Base-by-base conservation (phyloP, 306 rosid species). In the Mimosa bimucronata region DNA sequence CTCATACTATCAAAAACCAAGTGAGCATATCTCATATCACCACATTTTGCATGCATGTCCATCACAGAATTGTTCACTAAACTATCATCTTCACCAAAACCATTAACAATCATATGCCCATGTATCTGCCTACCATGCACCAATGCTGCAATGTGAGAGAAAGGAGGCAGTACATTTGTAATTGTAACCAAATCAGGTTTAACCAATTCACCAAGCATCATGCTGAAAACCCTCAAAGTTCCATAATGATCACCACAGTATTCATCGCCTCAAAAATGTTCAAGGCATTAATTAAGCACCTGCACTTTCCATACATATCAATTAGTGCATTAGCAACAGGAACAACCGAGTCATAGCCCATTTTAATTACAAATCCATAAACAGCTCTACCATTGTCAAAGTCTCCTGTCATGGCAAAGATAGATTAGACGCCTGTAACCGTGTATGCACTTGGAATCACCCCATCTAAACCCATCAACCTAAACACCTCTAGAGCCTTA, bases 21-120 rank as follows among this genome's bases (percentile, higher is more conserved):
- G 53, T 26, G 74, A 44, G 97, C 97, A 75, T 89, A 87, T 83
- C 87, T 88, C 97, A 91, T 84, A 75, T 86, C 87, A 67, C 98
- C 97, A 23, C 98, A 92, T 85, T 91, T 91, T 30, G 95, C 89
- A 78, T 94, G 90, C 98, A 92, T 92, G 85, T 91, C 95, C 94
- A 94, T 89, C 45, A 94, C 64, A 68, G 91, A 91, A 83, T 94
- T 94, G 83, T 70, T 84, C 79, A 92, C 79, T 15, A 79, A 73
- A 37, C 60, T 44, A 21, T 71, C 83, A 68, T 84, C 84, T 82
- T 84, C 87, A 40, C 89, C 90, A 70, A 89, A 72, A 38, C 91
- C 92, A 68, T 83, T 89, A 26, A 82, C 90, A 74, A 88, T 76
- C 89, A 88, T 91, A 80, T 87, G 87, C 10, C 92, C 90, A 79